Percentiles rank a stretch among this genome's conserved stretches.
Evolutionary conservation across 2,329 filamentous ascomycete species (phyloP).

Genomic region (Claviceps digitariae): DNA sequence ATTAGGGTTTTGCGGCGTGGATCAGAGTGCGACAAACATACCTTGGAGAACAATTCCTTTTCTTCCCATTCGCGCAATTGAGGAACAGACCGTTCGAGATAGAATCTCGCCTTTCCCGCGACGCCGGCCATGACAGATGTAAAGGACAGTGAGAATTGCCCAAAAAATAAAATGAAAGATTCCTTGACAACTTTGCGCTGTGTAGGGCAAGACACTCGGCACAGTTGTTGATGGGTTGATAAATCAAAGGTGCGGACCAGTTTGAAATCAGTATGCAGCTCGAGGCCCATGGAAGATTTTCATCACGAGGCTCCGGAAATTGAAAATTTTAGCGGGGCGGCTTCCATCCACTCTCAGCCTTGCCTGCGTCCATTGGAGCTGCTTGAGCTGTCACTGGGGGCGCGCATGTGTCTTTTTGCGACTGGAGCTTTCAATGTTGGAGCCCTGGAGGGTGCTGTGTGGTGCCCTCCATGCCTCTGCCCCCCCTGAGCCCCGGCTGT

Average conservation of each 20-base stretch:
- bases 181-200: neutral
- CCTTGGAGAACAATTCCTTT: constrained; percentile 79
- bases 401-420: no score
- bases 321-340: constrained; percentile 12
- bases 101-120: constrained; percentile 89
- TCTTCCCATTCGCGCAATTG: constrained; percentile 86
- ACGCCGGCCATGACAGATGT: constrained; percentile 57
- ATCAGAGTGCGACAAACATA: no score
- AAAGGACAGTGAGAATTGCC: no score
- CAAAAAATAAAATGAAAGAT: no score
- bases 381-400: neutral
- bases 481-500: neutral
- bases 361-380: neutral
- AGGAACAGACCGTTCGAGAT: constrained; percentile 80
- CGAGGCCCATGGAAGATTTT: constrained; percentile 29
- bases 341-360: neutral
- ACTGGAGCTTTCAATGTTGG: no score
- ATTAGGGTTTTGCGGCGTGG: no score
- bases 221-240: neutral
- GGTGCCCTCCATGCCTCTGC: neutral
- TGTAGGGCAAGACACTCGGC: neutral
- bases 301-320: constrained; percentile 8
- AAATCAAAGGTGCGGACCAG: neutral
- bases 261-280: neutral
- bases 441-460: no score